phyloP scores from a whole-genome alignment of 495 filamentous ascomycete species.

The Talaromyces nanjingensis region DNA sequence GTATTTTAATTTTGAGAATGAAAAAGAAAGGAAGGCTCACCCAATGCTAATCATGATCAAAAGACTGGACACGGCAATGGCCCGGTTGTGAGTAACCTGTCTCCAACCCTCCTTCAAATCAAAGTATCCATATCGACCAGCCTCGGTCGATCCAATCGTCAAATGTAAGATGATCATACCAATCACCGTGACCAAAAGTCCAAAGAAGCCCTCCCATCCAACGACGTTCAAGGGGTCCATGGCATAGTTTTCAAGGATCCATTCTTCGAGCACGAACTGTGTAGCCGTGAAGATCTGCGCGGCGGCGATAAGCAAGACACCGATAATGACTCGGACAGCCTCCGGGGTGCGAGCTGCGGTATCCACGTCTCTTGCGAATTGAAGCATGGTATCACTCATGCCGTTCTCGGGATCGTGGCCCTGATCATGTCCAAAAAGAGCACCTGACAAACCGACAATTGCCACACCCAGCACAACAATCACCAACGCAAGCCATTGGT shows the following conservation, averaged over 20 bases:
- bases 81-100: slow-evolving; percentile 62
- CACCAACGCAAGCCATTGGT: slow-evolving; percentile 84
- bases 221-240: slow-evolving; percentile 88
- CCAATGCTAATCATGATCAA: slow-evolving; percentile 96
- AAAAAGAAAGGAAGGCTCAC: slow-evolving; percentile 37
- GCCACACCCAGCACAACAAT: slow-evolving; percentile 85
- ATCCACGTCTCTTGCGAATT: slow-evolving; percentile 18
- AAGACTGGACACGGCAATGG: slow-evolving; percentile 66
- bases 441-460: slow-evolving; percentile 82
- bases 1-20: not conserved
- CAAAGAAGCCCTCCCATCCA: slow-evolving; percentile 93
- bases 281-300: slow-evolving; percentile 96
- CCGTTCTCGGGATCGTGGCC: slow-evolving; percentile 31
- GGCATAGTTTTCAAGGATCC: slow-evolving; percentile 80
- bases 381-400: slow-evolving; percentile 17
- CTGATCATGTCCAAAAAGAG: slow-evolving; percentile 61
- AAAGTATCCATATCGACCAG: slow-evolving; percentile 77
- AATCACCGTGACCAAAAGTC: slow-evolving; percentile 73
- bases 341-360: slow-evolving; percentile 41
- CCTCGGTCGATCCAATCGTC: slow-evolving; percentile 62
- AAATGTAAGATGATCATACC: slow-evolving; percentile 77
- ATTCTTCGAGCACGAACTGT: slow-evolving; percentile 95
- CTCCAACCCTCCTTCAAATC: slow-evolving; percentile 78
- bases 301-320: slow-evolving; percentile 80
- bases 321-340: slow-evolving; percentile 66